Base-by-base conservation (phyloP, 176 grass and related monocot species). In the Miscanthus lutarioriparius region DNA sequence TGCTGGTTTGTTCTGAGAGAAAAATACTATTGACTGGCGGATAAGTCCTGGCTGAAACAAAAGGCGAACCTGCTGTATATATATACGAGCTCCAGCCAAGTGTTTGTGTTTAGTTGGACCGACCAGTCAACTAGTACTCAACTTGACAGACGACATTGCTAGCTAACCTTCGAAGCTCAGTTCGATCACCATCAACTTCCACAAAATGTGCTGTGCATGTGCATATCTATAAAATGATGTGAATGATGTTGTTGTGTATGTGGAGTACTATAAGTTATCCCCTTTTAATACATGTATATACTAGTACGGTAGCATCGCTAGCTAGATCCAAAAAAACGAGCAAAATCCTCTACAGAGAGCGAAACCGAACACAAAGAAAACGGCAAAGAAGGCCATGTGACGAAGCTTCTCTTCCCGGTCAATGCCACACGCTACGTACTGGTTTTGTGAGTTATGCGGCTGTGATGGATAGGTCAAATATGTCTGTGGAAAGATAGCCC, bases 311-410 rank as follows among this genome's bases (percentile, higher is more conserved):
- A n/a, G 53, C 20, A n/a, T 58, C 7, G 7, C 51, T 56, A 22
- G 7, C 51, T 56, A 56, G 53, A 58, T 58, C 53, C 53, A 56
- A 58, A 22, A 22, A n/a, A 56, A 56, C 7, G 19, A 56, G 53
- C 53, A 8, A 56, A 56, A 56, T 56, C 20, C 53, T 56, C 23
- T 23, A 62, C n/a, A 23, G 23, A 27, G 59, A 62, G 23, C n/a
- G 23, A 72, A 45, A 72, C 7, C n/a, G n/a, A 72, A 72, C 69
- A 72, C 69, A 43, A 15, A 72, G 69, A 72, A 45, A 45, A 72
- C n/a, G 69, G 39, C 69, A 26, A 26, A 45, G n/a, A 27, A 62
- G 40, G 70, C 40, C 40, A 44, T 23, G 40, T 28, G 70, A 16
- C 6, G 70, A 72, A 72, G 39, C 69, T 72, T 44, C 39, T 15